A percentile compares a stretch with the other conserved stretches of the same genome.
phyloP scores from a whole-genome alignment of 345 rosid genomes.

The Citrus inodora region DNA sequence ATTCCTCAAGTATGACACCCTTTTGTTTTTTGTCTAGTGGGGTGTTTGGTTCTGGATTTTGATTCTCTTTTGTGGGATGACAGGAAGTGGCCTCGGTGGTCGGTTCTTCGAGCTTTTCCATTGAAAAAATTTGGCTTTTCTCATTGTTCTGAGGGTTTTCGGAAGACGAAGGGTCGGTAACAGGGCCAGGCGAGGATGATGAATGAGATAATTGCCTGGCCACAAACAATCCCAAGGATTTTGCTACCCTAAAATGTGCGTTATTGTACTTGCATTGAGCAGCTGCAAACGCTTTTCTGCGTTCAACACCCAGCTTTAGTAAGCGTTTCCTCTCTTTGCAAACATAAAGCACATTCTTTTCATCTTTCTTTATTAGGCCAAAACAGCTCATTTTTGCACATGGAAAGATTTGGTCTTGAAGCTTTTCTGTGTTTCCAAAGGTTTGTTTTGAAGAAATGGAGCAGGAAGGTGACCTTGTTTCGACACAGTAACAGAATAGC shows the following conservation, averaged over 20 bases:
- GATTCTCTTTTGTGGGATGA: neutral
- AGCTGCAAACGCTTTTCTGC: slow-evolving; percentile 36
- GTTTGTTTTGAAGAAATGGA: neutral
- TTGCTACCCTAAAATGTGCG: slow-evolving; percentile 35
- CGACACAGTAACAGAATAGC: neutral
- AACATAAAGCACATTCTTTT: slow-evolving; percentile 28
- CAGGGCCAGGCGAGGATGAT: neutral
- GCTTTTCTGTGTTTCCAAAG: neutral
- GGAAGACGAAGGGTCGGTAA: neutral
- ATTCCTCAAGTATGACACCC: neutral
- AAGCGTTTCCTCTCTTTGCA: slow-evolving; percentile 39
- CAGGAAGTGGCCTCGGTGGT: slow-evolving; percentile 8
- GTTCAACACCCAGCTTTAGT: slow-evolving; percentile 32
- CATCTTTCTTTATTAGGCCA: slow-evolving; percentile 31
- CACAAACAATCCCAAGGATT: slow-evolving; percentile 36
- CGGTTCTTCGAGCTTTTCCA: slow-evolving; percentile 19
- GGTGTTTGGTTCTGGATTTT: slow-evolving; percentile 2
- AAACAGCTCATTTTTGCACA: slow-evolving; percentile 26
- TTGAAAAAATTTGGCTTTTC: slow-evolving; percentile 17
- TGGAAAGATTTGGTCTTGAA: neutral
- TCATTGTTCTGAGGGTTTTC: neutral
- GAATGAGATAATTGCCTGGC: slow-evolving; percentile 35
- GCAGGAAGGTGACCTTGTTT: neutral
- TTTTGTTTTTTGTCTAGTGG: neutral
- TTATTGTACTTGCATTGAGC: slow-evolving; percentile 42